phyloP scores from a whole-genome alignment of 2,329 filamentous ascomycete species.

The Botrytis medusae region DNA sequence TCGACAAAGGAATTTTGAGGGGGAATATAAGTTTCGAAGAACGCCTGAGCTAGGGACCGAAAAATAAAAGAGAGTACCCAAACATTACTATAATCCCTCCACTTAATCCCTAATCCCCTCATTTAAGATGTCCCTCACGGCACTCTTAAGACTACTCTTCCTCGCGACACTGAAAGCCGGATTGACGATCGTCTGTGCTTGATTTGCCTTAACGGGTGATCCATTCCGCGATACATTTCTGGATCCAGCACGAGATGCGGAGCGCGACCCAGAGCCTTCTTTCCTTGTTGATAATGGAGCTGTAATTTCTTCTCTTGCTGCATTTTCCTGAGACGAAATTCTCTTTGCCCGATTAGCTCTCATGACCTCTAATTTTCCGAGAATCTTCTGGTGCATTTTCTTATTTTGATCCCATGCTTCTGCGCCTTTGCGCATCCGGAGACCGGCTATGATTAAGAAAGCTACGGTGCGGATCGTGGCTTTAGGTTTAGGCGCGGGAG shows the following conservation, averaged over 20 bases:
- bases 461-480: conserved; percentile 48
- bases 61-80: not conserved
- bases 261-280: not conserved
- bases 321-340: not conserved
- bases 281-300: not conserved
- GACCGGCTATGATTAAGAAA: conserved; percentile 48
- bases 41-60: not conserved
- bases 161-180: not conserved
- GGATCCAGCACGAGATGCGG: not conserved
- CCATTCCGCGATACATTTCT: conserved; percentile 12
- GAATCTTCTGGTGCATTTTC: conserved; percentile 44
- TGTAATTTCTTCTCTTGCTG: not conserved
- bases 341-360: conserved; percentile 20
- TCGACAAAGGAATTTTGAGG: not conserved
- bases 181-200: conserved; percentile 6
- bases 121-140: conserved; percentile 9
- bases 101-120: not conserved
- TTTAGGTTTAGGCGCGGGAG: conserved; percentile 24
- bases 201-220: conserved; percentile 11
- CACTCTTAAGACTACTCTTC: conserved; percentile 14
- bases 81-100: not conserved
- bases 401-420: conserved; percentile 51
- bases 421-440: conserved; percentile 51
- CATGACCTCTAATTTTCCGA: conserved; percentile 35
- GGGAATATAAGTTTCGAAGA: not conserved